These are phyloP conservation scores for Cerrena zonata DNA, from an alignment of 1,284 basidiomycete genomes.

Conservation along the genomic window DNA sequence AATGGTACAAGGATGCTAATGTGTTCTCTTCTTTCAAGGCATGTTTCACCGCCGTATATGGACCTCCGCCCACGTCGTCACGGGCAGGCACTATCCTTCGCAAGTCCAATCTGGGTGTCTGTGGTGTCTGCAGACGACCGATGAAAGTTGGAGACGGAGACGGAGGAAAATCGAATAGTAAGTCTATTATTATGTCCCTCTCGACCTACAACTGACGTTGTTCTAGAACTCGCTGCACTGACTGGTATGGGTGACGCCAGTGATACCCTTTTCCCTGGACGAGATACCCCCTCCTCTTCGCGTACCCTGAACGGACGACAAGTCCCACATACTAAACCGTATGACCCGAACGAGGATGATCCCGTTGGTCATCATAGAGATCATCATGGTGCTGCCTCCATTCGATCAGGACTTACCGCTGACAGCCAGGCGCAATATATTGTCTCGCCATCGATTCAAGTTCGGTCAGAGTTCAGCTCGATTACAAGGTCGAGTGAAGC, in stretches of 20 bases:
- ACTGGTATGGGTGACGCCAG: constrained; percentile 77
- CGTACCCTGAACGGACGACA: constrained; percentile 18
- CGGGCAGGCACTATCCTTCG: constrained; percentile 45
- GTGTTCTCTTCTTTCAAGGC: constrained; percentile 46
- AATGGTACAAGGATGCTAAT: not conserved
- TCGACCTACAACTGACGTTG: not conserved
- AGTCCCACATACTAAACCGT: constrained; percentile 34
- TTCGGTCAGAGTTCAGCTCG: constrained; percentile 81
- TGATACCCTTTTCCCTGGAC: constrained; percentile 57
- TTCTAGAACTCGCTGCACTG: constrained; percentile 75
- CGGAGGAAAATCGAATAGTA: constrained; percentile 80
- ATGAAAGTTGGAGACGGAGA: constrained; percentile 89
- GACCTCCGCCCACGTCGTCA: constrained; percentile 66
- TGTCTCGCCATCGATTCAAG: constrained; percentile 82
- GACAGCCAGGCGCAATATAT: constrained; percentile 60
- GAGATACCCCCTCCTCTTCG: constrained; percentile 47
- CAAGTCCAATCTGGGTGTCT: constrained; percentile 84
- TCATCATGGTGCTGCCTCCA: constrained; percentile 36
- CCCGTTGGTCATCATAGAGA: constrained; percentile 52
- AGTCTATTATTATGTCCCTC: constrained; percentile 29
- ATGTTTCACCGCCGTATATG: constrained; percentile 93
- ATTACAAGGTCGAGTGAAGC: constrained; percentile 69
- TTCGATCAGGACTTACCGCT: constrained; percentile 41
- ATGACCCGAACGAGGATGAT: constrained; percentile 76
- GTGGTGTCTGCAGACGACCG: constrained; percentile 90